Evolutionary conservation across 2,329 filamentous ascomycete genomes (phyloP), one percentile per base, ranked within the genome.

Genomic region (Cadophora malorum): DNA sequence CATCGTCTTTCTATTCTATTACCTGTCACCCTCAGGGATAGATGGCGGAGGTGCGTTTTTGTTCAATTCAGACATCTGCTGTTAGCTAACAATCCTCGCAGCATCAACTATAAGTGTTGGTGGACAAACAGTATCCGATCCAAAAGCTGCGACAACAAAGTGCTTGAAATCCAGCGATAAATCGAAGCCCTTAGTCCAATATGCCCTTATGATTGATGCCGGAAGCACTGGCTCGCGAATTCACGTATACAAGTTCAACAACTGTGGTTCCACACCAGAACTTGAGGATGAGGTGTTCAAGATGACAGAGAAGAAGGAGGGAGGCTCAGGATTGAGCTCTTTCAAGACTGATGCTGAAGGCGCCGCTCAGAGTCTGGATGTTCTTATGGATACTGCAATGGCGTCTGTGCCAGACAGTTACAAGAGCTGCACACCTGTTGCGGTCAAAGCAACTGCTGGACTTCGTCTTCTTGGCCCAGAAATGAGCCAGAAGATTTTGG

Each of bases 171-270:
- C 96, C 52, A 90, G 87, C 82, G 93, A 93, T 75, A 89, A 91
- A 76, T 91, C 93, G 72, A 98, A 97, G 83, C 95, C 96, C 61
- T 88, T 99, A 73, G 90, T 97, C 70, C 96, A 99, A 79, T 99
- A 98, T 83, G 96, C 96, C 70, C 87, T 98, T 77, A 99, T 99
- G 96, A 93, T 99, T 77, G 96, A 99, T 81, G 96, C 96, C 59
- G 96, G 96, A 75, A 98, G 94, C 84, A 98, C 96, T 65, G 96
- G 96, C 69, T 98, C 96, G 69, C 91, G 96, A 75, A 97, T 99
- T 78, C 96, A 99, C 83, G 94, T 98, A 68, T 99, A 97, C 86
- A 92, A 94, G 79, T 99, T 98, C 88, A 98, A 98, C 85, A 98
- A 98, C 83, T 99, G 95, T 82, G 96, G 94, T 14, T 83, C 93